Evolutionary conservation across 129 eudicot genomes (phyloP).

Genomic region (Saposhnikovia divaricata): DNA sequence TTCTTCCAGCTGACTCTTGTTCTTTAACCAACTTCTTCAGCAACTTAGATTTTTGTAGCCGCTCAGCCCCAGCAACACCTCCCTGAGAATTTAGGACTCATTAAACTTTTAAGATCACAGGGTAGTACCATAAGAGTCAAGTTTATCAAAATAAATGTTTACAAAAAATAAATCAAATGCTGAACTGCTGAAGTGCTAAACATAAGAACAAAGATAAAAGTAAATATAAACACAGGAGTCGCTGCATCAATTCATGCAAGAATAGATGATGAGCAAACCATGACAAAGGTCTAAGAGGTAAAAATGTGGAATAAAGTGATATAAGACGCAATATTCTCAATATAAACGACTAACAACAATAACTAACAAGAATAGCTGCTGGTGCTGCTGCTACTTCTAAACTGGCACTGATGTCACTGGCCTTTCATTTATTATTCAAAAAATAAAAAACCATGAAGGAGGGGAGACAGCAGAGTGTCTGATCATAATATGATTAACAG

Average conservation of each 20-base stretch:
- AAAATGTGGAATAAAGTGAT: neutral
- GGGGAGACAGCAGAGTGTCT: neutral
- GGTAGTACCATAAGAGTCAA: neutral
- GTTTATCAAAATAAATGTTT: neutral
- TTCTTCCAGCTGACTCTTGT: slow-evolving; percentile 56
- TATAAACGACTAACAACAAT: neutral
- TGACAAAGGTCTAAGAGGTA: neutral
- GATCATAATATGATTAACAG: neutral
- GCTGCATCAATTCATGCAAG: neutral
- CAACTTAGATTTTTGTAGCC: slow-evolving; percentile 59
- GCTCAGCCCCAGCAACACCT: slow-evolving; percentile 50
- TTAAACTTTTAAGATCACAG: neutral
- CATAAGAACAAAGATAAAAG: neutral
- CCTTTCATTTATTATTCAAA: neutral
- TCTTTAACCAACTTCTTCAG: slow-evolving; percentile 89
- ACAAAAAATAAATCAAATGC: neutral
- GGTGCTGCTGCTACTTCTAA: neutral
- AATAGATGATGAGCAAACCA: neutral
- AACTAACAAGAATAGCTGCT: neutral
- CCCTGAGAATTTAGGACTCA: slow-evolving; percentile 42
- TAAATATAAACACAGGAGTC: neutral
- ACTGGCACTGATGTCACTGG: neutral
- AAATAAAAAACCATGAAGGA: neutral
- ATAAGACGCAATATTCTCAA: neutral
- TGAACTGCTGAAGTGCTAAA: neutral